phyloP scores from a whole-genome alignment of 1,284 basidiomycete species.

The Ustilago shanxiensis region DNA sequence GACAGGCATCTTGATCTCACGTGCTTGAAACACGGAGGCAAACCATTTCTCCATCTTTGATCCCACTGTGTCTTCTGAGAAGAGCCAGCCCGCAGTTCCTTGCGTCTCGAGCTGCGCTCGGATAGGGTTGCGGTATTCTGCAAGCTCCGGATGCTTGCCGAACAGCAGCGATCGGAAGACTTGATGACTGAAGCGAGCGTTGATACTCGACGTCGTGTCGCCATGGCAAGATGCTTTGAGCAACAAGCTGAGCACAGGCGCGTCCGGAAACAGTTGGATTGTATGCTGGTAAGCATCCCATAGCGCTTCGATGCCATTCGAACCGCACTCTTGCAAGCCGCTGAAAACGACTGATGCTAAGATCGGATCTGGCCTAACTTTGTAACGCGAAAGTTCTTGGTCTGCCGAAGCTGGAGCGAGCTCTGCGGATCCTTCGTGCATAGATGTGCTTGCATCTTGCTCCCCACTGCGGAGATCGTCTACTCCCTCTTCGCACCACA shows the following conservation, averaged over 20 bases:
- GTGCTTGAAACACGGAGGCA: constrained; percentile 23
- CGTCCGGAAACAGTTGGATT: constrained; percentile 35
- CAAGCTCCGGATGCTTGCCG: constrained; percentile 37
- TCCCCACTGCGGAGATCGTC: constrained; percentile 5
- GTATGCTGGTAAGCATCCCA: constrained; percentile 41
- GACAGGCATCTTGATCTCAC: background rate
- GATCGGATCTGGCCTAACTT: constrained; percentile 21
- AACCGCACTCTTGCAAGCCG: constrained; percentile 27
- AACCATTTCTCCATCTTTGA: constrained; percentile 38
- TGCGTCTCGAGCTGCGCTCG: constrained; percentile 14
- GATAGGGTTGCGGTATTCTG: constrained; percentile 23
- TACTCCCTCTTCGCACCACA: constrained; percentile 41
- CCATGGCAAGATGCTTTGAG: constrained; percentile 31
- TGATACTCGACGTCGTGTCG: background rate
- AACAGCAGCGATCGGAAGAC: constrained; percentile 40
- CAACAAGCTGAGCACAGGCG: constrained; percentile 34
- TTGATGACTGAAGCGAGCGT: constrained; percentile 20
- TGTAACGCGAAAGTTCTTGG: constrained; percentile 1
- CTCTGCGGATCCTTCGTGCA: background rate
- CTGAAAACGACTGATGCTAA: constrained; percentile 38
- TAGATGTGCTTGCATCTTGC: constrained; percentile 5
- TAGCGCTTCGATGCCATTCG: constrained; percentile 24
- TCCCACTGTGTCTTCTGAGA: constrained; percentile 29
- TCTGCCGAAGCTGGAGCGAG: background rate
- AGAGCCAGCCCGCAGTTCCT: constrained; percentile 30